These are phyloP conservation scores for Colletotrichum australisinense DNA, from an alignment of 2,329 filamentous ascomycete genomes.

Conservation along the genomic window DNA sequence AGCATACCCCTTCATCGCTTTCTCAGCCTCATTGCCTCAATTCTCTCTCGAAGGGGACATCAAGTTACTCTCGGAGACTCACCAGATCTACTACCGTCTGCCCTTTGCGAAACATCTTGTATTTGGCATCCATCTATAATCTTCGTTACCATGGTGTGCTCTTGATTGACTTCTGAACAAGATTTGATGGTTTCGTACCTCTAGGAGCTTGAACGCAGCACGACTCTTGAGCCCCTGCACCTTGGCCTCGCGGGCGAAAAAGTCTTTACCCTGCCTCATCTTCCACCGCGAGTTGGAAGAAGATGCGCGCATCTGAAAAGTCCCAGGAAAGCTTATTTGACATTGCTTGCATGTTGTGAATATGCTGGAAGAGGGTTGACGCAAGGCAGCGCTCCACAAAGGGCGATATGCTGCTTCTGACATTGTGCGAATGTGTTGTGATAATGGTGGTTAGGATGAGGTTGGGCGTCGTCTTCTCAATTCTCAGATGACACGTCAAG, in stretches of 20 bases:
- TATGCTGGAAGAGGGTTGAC: not conserved
- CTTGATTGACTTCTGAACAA: not conserved
- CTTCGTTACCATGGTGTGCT: not conserved
- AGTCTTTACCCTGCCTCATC: slow-evolving; percentile 79
- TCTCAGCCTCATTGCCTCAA: not conserved
- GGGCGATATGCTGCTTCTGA: slow-evolving; percentile 4
- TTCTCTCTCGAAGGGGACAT: not conserved
- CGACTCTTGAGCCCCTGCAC: slow-evolving; percentile 87
- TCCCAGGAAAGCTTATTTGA: not conserved
- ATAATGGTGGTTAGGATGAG: not conserved
- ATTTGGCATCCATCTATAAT: slow-evolving; percentile 80
- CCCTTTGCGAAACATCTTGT: slow-evolving; percentile 80
- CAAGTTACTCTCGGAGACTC: slow-evolving; percentile 43
- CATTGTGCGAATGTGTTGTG: not conserved
- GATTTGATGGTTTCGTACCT: slow-evolving; percentile 64
- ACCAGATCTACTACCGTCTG: slow-evolving; percentile 93
- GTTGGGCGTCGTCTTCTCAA: too few relatives aligned
- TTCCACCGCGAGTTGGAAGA: slow-evolving; percentile 85
- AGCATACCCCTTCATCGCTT: slow-evolving; percentile 73
- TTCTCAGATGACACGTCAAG: not conserved
- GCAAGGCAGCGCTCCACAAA: not conserved
- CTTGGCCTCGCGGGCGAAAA: slow-evolving; percentile 79
- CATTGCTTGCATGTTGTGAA: not conserved
- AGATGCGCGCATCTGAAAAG: slow-evolving; percentile 40
- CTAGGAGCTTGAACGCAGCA: slow-evolving; percentile 92